phyloP scores from a whole-genome alignment of 768 basidiomycete species.

The Rossbeevera mucosa region DNA sequence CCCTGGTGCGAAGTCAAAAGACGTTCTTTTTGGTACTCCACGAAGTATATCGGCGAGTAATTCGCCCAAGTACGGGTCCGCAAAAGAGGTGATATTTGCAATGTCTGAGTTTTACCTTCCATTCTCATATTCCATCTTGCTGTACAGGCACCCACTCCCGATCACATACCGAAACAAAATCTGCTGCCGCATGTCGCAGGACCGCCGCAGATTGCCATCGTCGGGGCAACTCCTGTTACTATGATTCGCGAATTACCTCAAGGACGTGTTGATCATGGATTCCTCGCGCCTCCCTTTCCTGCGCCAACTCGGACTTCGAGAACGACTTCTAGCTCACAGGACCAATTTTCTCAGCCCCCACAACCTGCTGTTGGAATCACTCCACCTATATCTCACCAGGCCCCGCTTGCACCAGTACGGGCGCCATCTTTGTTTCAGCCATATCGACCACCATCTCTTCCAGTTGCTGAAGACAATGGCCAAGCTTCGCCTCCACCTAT shows the following conservation, averaged over 20 bases:
- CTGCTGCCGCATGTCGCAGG: constrained; percentile 9
- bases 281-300: constrained; percentile 28
- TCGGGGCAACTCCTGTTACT: constrained; percentile 27
- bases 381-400: constrained; percentile 15
- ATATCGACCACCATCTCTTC: constrained; percentile 20
- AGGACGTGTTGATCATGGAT: constrained; percentile 16
- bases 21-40: constrained; percentile 18
- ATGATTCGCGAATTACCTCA: constrained; percentile 21
- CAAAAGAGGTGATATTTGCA: constrained; percentile 24
- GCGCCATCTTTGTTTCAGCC: constrained; percentile 24
- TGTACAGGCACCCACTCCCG: constrained; percentile 20
- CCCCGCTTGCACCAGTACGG: constrained; percentile 7
- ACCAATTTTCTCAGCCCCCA: constrained; percentile 13
- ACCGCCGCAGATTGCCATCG: constrained; percentile 30
- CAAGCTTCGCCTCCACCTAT: constrained; percentile 28
- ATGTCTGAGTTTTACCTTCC: not conserved
- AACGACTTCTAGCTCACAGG: constrained; percentile 21
- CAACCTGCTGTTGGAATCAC: constrained; percentile 12
- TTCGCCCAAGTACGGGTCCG: constrained; percentile 20
- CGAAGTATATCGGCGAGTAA: constrained; percentile 18
- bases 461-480: constrained; percentile 11
- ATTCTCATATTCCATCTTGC: constrained; percentile 8
- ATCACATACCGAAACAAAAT: constrained; percentile 12
- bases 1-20: constrained; percentile 12
- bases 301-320: constrained; percentile 24